Percentiles rank a stretch among this genome's conserved stretches.
Conservation (phyloP, 2,329 filamentous ascomycete genomes). For the Pyrenochaeta sp. region DNA sequence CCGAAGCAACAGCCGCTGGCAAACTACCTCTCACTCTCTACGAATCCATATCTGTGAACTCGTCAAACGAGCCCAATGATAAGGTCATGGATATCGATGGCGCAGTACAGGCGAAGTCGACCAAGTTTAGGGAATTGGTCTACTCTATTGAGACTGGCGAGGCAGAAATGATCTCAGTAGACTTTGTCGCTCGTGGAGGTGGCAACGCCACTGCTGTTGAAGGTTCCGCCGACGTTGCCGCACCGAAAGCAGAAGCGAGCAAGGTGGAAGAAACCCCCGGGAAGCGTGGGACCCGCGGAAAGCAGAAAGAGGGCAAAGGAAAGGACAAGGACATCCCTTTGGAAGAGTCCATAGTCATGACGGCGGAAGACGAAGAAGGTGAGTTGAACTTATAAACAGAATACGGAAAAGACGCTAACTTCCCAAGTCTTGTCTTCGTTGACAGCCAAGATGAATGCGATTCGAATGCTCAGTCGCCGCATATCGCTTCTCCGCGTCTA, state of each 20-base stretch:
- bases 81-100: constrained; percentile 70
- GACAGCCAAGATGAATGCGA: constrained; percentile 87
- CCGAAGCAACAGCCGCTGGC: constrained; percentile 67
- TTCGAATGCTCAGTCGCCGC: constrained; percentile 83
- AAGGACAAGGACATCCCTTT: constrained; percentile 43
- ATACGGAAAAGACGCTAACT: constrained; percentile 12
- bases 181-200: constrained; percentile 86
- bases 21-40: constrained; percentile 91
- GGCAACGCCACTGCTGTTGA: constrained; percentile 74
- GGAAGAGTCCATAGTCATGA: constrained; percentile 52
- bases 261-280: constrained; percentile 55
- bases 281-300: no score
- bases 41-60: constrained; percentile 68
- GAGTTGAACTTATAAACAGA: constrained; percentile 28
- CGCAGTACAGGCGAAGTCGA: constrained; percentile 53
- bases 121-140: constrained; percentile 82
- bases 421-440: constrained; percentile 67
- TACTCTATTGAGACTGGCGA: constrained; percentile 94
- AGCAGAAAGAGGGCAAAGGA: constrained; percentile 53
- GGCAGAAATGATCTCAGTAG: constrained; percentile 96
- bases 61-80: constrained; percentile 41
- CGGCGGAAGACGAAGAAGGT: constrained; percentile 70
- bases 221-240: constrained; percentile 37
- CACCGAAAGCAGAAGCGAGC: constrained; percentile 15
- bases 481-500: constrained; percentile 69